Conservation (phyloP, 2,329 filamentous ascomycete species). For the Plectosphaerella cucumerina region DNA sequence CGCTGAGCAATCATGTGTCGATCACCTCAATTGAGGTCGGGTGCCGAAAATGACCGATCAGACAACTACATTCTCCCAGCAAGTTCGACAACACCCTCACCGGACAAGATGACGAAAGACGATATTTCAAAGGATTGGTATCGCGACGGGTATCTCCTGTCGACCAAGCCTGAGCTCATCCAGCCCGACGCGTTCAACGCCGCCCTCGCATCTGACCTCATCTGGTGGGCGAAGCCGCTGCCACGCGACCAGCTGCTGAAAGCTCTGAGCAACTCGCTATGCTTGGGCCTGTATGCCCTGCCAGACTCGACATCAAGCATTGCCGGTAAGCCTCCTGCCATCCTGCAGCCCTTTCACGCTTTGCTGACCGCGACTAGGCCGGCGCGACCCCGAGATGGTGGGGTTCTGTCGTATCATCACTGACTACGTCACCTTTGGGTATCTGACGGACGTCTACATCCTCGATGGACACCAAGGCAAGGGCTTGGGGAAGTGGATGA, state of each 20-base stretch:
- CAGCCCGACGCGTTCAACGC: slow-evolving; percentile 50
- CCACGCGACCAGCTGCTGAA: slow-evolving; percentile 42
- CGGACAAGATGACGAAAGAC: slow-evolving; percentile 5
- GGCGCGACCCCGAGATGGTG: slow-evolving; percentile 26
- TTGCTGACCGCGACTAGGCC: slow-evolving; percentile 2
- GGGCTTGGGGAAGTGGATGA: slow-evolving; percentile 63
- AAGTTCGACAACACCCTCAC: too few species aligned
- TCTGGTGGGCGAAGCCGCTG: slow-evolving; percentile 58
- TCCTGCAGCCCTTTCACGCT: too few species aligned
- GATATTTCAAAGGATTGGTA: slow-evolving; percentile 38
- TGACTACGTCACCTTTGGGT: slow-evolving; percentile 11
- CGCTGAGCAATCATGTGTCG: too few species aligned
- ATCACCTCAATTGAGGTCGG: too few species aligned
- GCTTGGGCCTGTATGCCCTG: slow-evolving; percentile 51
- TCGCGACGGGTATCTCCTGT: slow-evolving; percentile 53
- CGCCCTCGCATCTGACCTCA: slow-evolving; percentile 50
- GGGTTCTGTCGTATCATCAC: slow-evolving; percentile 28
- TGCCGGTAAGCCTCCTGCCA: slow-evolving; percentile 20
- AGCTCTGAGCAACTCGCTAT: slow-evolving; percentile 55
- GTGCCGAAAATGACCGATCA: too few species aligned
- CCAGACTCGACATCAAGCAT: slow-evolving; percentile 24
- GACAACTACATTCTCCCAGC: too few species aligned
- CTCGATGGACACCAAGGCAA: slow-evolving; percentile 53
- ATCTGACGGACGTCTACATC: slow-evolving; percentile 62
- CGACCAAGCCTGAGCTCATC: slow-evolving; percentile 54